phyloP scores from a whole-genome alignment of 208 protist genomes.

The Crithidia sp. region DNA sequence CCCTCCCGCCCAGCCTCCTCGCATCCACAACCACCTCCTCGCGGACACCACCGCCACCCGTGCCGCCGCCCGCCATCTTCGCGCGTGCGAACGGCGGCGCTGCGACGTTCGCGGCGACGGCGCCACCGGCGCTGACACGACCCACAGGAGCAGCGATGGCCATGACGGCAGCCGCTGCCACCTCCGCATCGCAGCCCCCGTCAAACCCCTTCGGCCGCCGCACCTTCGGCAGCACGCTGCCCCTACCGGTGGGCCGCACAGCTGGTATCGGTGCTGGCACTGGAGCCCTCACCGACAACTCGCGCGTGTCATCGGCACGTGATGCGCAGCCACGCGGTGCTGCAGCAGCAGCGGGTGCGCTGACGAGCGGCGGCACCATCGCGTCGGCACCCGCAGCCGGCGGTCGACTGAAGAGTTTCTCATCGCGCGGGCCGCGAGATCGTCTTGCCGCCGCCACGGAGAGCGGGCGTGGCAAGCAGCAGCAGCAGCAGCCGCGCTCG shows the following conservation, averaged over 20 bases:
- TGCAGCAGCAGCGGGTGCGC: background rate
- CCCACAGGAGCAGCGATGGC: background rate
- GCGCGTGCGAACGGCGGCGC: background rate
- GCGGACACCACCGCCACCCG: conserved; percentile 10
- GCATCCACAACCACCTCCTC: background rate
- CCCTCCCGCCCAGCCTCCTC: background rate
- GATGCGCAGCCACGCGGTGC: too few relatives aligned
- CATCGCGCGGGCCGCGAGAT: background rate
- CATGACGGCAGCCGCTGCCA: background rate
- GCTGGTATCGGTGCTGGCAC: background rate
- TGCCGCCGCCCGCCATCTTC: conserved; percentile 19
- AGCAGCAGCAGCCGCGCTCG: conserved; percentile 34
- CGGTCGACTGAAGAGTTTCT: background rate
- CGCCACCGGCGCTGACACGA: conserved; percentile 3
- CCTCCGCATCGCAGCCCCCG: background rate
- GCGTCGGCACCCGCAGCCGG: too few relatives aligned
- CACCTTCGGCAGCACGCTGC: conserved; percentile 38
- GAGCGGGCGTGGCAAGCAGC: conserved; percentile 13
- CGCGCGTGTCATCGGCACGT: too few relatives aligned
- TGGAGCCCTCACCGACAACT: too few relatives aligned
- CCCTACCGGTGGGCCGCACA: background rate
- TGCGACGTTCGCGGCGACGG: conserved; percentile 21
- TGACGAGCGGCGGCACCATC: background rate
- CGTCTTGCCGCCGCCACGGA: background rate
- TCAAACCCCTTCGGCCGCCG: conserved; percentile 53